Conservation (phyloP, 768 basidiomycete genomes). For the Termitomyces sp. region DNA sequence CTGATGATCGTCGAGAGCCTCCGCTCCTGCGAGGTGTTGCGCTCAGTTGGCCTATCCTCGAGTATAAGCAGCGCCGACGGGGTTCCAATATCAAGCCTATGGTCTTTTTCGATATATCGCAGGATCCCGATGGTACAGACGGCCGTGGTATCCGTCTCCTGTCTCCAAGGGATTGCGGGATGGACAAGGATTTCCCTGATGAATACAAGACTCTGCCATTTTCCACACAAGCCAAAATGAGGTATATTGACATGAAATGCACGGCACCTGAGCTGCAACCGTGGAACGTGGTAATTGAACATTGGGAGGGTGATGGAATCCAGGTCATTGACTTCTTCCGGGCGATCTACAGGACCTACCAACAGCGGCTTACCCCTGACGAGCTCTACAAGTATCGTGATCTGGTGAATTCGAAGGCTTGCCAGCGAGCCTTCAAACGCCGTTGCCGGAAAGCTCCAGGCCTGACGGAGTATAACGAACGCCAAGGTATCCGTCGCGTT, state of each 20-base stretch:
- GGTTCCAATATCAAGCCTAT: conserved; percentile 1
- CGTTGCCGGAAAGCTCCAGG: conserved; percentile 43
- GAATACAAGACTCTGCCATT: conserved; percentile 36
- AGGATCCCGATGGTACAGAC: not conserved
- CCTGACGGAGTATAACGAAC: conserved; percentile 36
- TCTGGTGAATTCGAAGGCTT: conserved; percentile 25
- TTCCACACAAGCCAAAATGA: not conserved
- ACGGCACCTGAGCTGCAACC: conserved; percentile 31
- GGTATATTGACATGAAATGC: conserved; percentile 43
- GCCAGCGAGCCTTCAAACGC: conserved; percentile 40
- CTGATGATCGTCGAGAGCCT: conserved; percentile 9
- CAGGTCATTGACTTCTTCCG: conserved; percentile 56
- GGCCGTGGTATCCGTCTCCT: conserved; percentile 4
- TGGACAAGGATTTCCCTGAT: conserved; percentile 22
- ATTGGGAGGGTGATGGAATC: conserved; percentile 33
- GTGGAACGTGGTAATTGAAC: conserved; percentile 41
- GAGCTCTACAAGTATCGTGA: conserved; percentile 31
- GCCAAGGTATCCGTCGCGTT: conserved; percentile 50
- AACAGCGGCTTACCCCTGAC: conserved; percentile 38
- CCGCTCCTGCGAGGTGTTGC: conserved; percentile 6
- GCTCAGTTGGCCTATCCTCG: conserved; percentile 15
- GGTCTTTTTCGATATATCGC: conserved; percentile 9
- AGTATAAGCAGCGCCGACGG: not conserved
- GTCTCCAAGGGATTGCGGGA: not conserved
- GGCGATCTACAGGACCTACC: conserved; percentile 49